Percentiles rank a stretch among this genome's conserved stretches.
Evolutionary conservation across 2,329 filamentous ascomycete species (phyloP).

Genomic region (Monascus ruber): DNA sequence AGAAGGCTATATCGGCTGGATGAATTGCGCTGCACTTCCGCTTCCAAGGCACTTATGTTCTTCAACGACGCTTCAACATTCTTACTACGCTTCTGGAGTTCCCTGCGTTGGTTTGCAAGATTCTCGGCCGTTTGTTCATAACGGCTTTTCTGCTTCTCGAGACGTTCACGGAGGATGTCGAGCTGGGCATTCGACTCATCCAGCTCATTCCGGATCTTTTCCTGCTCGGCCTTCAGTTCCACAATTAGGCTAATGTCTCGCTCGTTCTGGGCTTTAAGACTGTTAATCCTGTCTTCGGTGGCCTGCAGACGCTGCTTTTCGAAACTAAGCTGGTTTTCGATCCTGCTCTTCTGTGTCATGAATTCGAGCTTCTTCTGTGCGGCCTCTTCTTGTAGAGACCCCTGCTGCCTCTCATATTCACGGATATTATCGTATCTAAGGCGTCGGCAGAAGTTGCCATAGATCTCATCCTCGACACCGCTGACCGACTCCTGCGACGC

Average conservation of each 20-base stretch:
- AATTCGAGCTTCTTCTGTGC: conserved; percentile 80
- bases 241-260: conserved; percentile 59
- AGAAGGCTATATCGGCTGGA: conserved; percentile 74
- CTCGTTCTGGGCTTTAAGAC: conserved; percentile 54
- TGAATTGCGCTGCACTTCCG: conserved; percentile 73
- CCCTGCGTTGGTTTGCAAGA: conserved; percentile 64
- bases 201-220: conserved; percentile 60
- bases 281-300: conserved; percentile 57
- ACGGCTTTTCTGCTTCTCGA: conserved; percentile 57
- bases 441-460: conserved; percentile 70
- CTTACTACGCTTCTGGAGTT: conserved; percentile 73
- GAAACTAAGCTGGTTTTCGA: conserved; percentile 51
- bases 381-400: conserved; percentile 80
- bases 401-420: conserved; percentile 87
- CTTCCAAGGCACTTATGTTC: conserved; percentile 67
- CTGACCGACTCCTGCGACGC: conserved; percentile 55
- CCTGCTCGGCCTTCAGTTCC: conserved; percentile 60
- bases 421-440: conserved; percentile 83
- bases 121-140: conserved; percentile 60
- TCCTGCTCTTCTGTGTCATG: conserved; percentile 58
- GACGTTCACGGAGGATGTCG: conserved; percentile 59
- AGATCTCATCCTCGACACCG: conserved; percentile 78
- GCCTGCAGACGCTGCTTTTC: conserved; percentile 62
- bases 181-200: conserved; percentile 64
- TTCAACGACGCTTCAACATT: conserved; percentile 67